These are phyloP conservation scores for Phialophora tarda DNA, from an alignment of 2,329 filamentous ascomycete genomes.

Conservation along the genomic window DNA sequence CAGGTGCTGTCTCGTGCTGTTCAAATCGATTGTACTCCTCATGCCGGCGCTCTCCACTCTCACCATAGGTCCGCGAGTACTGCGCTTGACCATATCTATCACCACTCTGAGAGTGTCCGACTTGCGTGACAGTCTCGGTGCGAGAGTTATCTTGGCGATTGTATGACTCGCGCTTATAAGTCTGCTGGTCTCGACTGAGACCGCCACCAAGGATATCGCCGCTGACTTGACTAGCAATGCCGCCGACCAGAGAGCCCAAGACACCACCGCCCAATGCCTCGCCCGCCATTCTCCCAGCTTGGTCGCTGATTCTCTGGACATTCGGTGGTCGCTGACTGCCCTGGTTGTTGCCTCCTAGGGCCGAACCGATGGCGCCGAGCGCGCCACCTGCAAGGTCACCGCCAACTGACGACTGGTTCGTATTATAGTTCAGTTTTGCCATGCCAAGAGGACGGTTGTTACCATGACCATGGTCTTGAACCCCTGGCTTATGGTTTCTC, in stretches of 20 bases:
- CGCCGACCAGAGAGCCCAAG: constrained; percentile 69
- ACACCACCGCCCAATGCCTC: constrained; percentile 68
- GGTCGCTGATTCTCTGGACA: constrained; percentile 21
- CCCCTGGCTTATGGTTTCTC: constrained; percentile 84
- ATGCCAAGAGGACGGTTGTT: constrained; percentile 81
- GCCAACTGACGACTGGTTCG: constrained; percentile 36
- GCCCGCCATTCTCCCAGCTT: constrained; percentile 57
- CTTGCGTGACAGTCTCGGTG: constrained; percentile 64
- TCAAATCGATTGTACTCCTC: constrained; percentile 38
- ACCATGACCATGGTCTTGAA: constrained; percentile 82
- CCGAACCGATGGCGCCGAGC: constrained; percentile 42
- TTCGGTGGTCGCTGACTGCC: constrained; percentile 24
- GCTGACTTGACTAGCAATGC: constrained; percentile 63
- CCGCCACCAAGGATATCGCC: constrained; percentile 65
- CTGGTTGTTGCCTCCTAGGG: constrained; percentile 33
- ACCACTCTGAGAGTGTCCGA: constrained; percentile 33
- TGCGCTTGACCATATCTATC: constrained; percentile 51
- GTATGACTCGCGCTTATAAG: constrained; percentile 60
- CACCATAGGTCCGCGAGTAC: constrained; percentile 39
- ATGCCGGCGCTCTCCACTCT: constrained; percentile 24
- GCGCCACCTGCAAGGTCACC: constrained; percentile 42
- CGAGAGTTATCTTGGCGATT: constrained; percentile 64
- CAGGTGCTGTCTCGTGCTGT: constrained; percentile 27
- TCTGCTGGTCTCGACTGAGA: constrained; percentile 61
- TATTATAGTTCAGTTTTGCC: constrained; percentile 50